A percentile compares a stretch with the other conserved stretches of the same genome.
Evolutionary conservation across 768 basidiomycete species (phyloP).

Genomic region (Pleurotus platypus): DNA sequence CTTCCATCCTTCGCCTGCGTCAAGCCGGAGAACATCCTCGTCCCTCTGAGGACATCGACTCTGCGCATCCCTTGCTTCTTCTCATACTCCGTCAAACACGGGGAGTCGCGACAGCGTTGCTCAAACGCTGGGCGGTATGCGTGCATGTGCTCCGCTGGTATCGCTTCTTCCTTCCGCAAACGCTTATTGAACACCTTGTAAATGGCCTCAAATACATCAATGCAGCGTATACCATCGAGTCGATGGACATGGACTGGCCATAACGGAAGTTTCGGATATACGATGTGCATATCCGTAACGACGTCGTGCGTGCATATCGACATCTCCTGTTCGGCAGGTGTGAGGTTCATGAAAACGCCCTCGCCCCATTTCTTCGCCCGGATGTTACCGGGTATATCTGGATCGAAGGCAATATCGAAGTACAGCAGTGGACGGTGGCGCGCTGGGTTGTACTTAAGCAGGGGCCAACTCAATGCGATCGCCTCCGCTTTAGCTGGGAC

Average conservation of each 20-base stretch:
- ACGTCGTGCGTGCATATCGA: constrained; percentile 37
- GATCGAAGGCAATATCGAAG: constrained; percentile 49
- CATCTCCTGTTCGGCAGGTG: constrained; percentile 36
- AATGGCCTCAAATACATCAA: constrained; percentile 59
- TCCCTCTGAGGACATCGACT: constrained; percentile 51
- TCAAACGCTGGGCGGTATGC: constrained; percentile 39
- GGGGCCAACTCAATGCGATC: constrained; percentile 12
- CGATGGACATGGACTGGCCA: constrained; percentile 42
- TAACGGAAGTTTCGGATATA: constrained; percentile 31
- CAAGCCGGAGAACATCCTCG: constrained; percentile 51
- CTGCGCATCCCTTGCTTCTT: constrained; percentile 48
- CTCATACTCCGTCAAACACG: constrained; percentile 36
- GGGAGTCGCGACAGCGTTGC: constrained; percentile 41
- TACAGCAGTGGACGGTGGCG: constrained; percentile 33
- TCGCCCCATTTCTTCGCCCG: constrained; percentile 17
- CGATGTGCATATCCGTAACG: constrained; percentile 48
- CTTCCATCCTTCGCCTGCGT: constrained; percentile 29
- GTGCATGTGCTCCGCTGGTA: constrained; percentile 12
- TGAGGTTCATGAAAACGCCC: constrained; percentile 19
- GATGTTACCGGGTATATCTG: constrained; percentile 17
- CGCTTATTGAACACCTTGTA: constrained; percentile 42
- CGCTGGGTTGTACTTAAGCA: constrained; percentile 21
- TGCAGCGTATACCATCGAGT: constrained; percentile 41
- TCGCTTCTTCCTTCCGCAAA: constrained; percentile 42
- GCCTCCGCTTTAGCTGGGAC: constrained; percentile 3